phyloP scores from a whole-genome alignment of 78 protist species.

The slime mould (Dictyostelium discoideum) region DNA sequence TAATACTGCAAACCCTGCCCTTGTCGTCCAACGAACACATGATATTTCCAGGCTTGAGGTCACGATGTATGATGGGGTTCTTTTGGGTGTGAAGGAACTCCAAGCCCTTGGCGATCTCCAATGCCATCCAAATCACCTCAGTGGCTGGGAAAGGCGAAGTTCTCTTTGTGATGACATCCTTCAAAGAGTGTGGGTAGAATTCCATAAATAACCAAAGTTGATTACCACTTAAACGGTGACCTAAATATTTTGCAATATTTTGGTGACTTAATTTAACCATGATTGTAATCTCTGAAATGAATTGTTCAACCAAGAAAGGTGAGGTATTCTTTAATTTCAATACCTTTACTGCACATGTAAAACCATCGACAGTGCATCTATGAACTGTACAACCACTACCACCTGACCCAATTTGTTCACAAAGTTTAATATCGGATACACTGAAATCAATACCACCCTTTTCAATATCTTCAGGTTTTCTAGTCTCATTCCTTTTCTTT shows the following conservation, averaged over 20 bases:
- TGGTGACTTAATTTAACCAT: conserved; percentile 59
- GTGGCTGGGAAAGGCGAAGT: conserved; percentile 45
- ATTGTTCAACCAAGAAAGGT: conserved; percentile 32
- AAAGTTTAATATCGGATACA: conserved; percentile 32
- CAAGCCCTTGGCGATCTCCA: conserved; percentile 75
- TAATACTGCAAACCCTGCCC: conserved; percentile 19
- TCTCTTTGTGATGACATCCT: conserved; percentile 60
- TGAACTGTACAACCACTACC: conserved; percentile 79
- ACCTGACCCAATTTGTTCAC: conserved; percentile 71
- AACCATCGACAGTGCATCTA: conserved; percentile 76
- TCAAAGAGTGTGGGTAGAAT: conserved; percentile 68
- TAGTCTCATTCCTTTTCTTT: not conserved
- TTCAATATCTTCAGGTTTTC: conserved; percentile 10
- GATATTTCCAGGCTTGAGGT: conserved; percentile 72
- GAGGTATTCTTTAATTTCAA: conserved; percentile 42
- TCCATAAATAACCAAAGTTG: conserved; percentile 78
- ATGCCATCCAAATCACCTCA: conserved; percentile 52
- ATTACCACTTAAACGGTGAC: conserved; percentile 46
- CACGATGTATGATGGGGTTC: conserved; percentile 80
- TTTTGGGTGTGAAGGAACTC: conserved; percentile 65
- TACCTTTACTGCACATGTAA: conserved; percentile 80
- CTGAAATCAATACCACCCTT: conserved; percentile 68
- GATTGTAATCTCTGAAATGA: conserved; percentile 48
- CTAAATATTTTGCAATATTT: conserved; percentile 76
- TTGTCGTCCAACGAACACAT: conserved; percentile 71